A percentile compares a stretch with the other conserved stretches of the same genome.
Conservation (phyloP, 1,139 yeast species). For the Taphrina betulina region DNA sequence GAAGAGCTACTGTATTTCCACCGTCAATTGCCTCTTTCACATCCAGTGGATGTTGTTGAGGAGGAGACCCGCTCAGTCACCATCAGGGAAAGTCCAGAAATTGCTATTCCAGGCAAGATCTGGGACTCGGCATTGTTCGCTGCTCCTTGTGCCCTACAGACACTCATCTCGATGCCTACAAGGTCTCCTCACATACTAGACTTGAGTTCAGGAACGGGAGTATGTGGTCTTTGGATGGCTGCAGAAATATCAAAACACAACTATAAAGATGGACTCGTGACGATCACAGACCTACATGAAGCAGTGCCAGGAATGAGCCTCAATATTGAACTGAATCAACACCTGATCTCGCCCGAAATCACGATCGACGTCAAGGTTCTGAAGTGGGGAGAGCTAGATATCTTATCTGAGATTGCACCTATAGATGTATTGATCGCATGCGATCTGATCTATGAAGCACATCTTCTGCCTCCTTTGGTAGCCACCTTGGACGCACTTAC, state of each 20-base stretch:
- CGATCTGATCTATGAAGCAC: constrained; percentile 37
- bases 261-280: constrained; percentile 2
- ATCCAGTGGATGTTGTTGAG: neutral
- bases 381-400: constrained; percentile 32
- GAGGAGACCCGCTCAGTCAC: constrained; percentile 4
- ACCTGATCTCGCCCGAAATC: neutral
- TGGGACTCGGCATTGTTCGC: constrained; percentile 39
- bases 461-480: constrained; percentile 32
- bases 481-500: constrained; percentile 30
- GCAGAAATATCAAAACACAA: constrained; percentile 2
- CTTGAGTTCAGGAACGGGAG: constrained; percentile 38
- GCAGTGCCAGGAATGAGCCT: constrained; percentile 35
- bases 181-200: constrained; percentile 31
- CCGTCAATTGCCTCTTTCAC: constrained; percentile 3
- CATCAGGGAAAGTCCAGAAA: constrained; percentile 30
- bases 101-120: constrained; percentile 37
- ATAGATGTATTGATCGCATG: constrained; percentile 37
- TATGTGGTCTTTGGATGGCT: constrained; percentile 35
- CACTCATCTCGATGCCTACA: neutral
- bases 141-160: constrained; percentile 17
- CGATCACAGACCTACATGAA: constrained; percentile 36
- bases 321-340: constrained; percentile 13
- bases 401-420: neutral
- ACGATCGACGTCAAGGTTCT: constrained; percentile 22
- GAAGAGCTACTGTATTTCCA: constrained; percentile 28